These are phyloP conservation scores for Yamadazyma atmosphaerica DNA, from an alignment of 1,139 yeast species.

Conservation along the genomic window DNA sequence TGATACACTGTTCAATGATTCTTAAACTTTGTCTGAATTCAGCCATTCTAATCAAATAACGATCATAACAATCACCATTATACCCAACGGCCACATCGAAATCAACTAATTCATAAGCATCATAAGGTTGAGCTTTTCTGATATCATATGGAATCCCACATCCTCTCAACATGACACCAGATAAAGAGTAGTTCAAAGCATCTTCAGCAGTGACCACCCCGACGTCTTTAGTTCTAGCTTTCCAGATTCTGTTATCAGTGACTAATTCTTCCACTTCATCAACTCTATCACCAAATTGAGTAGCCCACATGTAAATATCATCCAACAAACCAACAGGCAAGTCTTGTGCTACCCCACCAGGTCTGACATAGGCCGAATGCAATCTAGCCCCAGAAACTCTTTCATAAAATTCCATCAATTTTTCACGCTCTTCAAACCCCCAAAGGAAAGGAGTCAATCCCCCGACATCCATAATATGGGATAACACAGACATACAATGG, in stretches of 20 bases:
- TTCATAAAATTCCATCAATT: conserved; percentile 90
- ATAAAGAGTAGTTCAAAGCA: conserved; percentile 76
- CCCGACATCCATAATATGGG: conserved; percentile 96
- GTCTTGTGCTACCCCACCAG: conserved; percentile 92
- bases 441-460: conserved; percentile 91
- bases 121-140: conserved; percentile 87
- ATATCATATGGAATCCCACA: conserved; percentile 87
- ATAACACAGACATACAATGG: conserved; percentile 83
- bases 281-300: conserved; percentile 90
- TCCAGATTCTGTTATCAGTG: conserved; percentile 93
- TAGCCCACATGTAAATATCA: conserved; percentile 95
- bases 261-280: conserved; percentile 89
- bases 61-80: conserved; percentile 90
- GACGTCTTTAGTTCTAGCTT: conserved; percentile 78
- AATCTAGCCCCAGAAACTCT: conserved; percentile 90
- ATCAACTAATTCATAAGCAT: conserved; percentile 84
- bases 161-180: conserved; percentile 91
- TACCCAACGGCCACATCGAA: conserved; percentile 85
- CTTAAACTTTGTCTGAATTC: conserved; percentile 91
- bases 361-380: conserved; percentile 86
- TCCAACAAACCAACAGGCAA: conserved; percentile 83
- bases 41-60: conserved; percentile 85
- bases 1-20: conserved; percentile 86
- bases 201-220: conserved; percentile 86
- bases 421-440: conserved; percentile 95